Evolutionary conservation across 2,329 filamentous ascomycete species (phyloP).

Genomic region (Cladosporium sp.): DNA sequence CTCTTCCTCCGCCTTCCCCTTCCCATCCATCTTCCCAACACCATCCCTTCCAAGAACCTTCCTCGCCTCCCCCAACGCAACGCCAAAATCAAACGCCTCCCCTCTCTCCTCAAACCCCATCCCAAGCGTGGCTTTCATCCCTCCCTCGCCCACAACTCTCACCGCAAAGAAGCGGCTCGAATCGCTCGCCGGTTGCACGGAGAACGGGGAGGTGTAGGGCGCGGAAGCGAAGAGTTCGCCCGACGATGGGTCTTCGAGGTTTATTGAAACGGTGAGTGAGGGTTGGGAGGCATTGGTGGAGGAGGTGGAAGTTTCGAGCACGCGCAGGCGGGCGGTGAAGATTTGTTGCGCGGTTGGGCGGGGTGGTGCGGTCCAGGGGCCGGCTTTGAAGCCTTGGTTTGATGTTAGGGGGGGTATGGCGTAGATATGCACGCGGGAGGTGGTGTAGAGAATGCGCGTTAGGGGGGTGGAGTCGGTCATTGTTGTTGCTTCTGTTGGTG

Average conservation of each 20-base stretch:
- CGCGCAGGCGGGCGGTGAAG: constrained; percentile 76
- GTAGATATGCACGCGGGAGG: constrained; percentile 75
- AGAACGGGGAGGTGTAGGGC: constrained; percentile 63
- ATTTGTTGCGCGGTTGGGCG: constrained; percentile 66
- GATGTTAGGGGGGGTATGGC: constrained; percentile 75
- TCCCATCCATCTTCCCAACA: constrained; percentile 15
- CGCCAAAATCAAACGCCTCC: constrained; percentile 79
- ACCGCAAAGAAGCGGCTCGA: constrained; percentile 81
- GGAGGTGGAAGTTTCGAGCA: constrained; percentile 32
- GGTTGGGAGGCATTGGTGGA: no score
- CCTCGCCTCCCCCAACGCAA: constrained; percentile 73
- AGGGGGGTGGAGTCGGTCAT: constrained; percentile 5
- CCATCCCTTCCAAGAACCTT: constrained; percentile 64
- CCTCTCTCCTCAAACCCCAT: constrained; percentile 84
- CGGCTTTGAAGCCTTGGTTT: constrained; percentile 74
- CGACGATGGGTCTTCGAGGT: constrained; percentile 70
- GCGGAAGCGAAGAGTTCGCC: constrained; percentile 80
- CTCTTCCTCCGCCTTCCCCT: constrained; percentile 41
- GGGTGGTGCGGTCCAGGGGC: constrained; percentile 67
- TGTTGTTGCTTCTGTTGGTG: not conserved
- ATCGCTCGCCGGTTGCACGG: constrained; percentile 75
- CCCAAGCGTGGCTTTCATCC: constrained; percentile 73
- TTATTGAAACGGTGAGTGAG: constrained; percentile 51
- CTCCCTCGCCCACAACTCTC: constrained; percentile 69
- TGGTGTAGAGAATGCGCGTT: constrained; percentile 71